Percentiles rank a stretch among this genome's conserved stretches.
phyloP scores from a whole-genome alignment of 805 yeast genomes.

The Metschnikowia kunwiensis region DNA sequence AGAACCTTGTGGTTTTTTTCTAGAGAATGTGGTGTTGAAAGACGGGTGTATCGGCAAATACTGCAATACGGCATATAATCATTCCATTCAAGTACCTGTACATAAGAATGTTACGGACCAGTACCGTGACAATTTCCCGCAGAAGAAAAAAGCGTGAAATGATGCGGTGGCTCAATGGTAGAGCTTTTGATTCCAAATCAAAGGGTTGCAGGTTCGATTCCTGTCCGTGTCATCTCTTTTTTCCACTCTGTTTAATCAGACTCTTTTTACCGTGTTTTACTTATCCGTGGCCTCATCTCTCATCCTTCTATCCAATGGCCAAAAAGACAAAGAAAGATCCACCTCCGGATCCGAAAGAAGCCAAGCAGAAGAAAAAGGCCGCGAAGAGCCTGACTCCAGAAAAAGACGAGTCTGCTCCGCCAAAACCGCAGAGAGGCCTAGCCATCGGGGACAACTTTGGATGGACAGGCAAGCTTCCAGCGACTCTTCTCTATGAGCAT shows the following conservation, averaged over 20 bases:
- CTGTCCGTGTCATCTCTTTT: constrained; percentile 22
- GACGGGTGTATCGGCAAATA: too few species aligned
- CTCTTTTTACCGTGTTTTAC: not conserved
- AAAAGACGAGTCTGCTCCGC: constrained; percentile 8
- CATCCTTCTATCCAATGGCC: constrained; percentile 2
- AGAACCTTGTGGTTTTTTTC: too few species aligned
- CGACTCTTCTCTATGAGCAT: constrained; percentile 77
- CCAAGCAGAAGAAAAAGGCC: constrained; percentile 6
- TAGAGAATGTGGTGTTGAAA: too few species aligned
- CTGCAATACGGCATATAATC: too few species aligned
- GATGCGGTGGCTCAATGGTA: constrained; percentile 27
- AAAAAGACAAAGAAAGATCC: constrained; percentile 9
- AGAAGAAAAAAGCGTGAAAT: not conserved
- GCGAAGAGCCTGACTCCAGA: constrained; percentile 4
- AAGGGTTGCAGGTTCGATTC: constrained; percentile 26
- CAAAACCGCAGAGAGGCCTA: constrained; percentile 39
- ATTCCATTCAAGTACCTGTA: too few species aligned
- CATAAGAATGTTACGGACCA: too few species aligned
- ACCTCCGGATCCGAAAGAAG: constrained; percentile 6
- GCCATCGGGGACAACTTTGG: constrained; percentile 58
- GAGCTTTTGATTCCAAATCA: constrained; percentile 26
- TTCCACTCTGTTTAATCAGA: not conserved
- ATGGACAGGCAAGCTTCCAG: constrained; percentile 96
- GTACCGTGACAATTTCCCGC: not conserved
- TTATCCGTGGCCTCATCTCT: not conserved